Conservation (phyloP, 768 basidiomycete genomes). For the Phaeolepiota aurea region DNA sequence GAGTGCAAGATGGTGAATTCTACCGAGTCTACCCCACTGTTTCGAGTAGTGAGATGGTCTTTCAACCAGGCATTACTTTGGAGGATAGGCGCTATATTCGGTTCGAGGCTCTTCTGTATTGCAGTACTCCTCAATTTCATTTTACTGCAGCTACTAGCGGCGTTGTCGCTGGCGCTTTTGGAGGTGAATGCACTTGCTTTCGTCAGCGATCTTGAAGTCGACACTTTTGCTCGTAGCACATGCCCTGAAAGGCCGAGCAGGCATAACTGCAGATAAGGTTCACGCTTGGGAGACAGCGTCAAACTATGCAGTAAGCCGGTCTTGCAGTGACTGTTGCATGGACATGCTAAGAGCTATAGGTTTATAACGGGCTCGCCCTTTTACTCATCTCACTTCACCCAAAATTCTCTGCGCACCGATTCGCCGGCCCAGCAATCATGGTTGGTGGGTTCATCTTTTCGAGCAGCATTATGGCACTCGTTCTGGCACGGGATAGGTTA, state of each 20-base stretch:
- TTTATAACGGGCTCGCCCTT: slow-evolving; percentile 63
- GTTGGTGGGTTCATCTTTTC: slow-evolving; percentile 54
- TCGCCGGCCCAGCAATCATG: slow-evolving; percentile 62
- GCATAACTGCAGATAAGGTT: slow-evolving; percentile 42
- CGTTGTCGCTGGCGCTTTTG: slow-evolving; percentile 59
- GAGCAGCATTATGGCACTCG: slow-evolving; percentile 48
- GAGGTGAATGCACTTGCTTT: slow-evolving; percentile 22
- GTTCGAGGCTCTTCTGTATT: slow-evolving; percentile 15
- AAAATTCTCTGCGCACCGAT: slow-evolving; percentile 47
- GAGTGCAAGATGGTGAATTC: no score
- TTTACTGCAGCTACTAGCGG: slow-evolving; percentile 34
- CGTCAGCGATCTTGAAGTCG: slow-evolving; percentile 1
- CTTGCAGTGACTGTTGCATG: background rate
- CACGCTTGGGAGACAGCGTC: slow-evolving; percentile 58
- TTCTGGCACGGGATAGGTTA: slow-evolving; percentile 38
- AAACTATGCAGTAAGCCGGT: slow-evolving; percentile 46
- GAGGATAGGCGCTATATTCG: slow-evolving; percentile 32
- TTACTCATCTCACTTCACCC: slow-evolving; percentile 56
- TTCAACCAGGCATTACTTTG: slow-evolving; percentile 23
- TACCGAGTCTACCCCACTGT: slow-evolving; percentile 23
- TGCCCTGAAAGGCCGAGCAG: slow-evolving; percentile 37
- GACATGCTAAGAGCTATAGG: slow-evolving; percentile 22
- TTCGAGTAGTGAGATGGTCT: slow-evolving; percentile 6
- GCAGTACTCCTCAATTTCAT: background rate
- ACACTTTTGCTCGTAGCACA: slow-evolving; percentile 30